phyloP scores from a whole-genome alignment of 306 rosid species.

The Oxytropis ochrocephala region DNA sequence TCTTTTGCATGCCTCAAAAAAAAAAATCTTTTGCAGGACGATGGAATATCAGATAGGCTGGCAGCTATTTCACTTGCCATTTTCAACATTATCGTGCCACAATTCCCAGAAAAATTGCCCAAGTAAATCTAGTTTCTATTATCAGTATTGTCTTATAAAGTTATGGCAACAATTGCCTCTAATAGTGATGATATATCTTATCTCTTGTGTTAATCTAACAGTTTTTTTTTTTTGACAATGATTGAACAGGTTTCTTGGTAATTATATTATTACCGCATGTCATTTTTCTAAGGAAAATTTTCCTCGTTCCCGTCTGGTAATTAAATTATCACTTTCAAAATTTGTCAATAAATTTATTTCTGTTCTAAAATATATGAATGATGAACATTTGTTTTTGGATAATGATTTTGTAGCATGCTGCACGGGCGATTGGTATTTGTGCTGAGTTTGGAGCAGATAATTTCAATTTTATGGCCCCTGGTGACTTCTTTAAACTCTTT shows the following conservation, averaged over 20 bases:
- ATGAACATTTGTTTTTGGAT: not conserved
- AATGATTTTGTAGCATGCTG: conserved; percentile 14
- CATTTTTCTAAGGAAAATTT: not conserved
- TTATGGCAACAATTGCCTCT: not conserved
- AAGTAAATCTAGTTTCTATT: not conserved
- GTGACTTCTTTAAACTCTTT: conserved; percentile 14
- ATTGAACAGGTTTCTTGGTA: conserved; percentile 1
- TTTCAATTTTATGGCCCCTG: not conserved
- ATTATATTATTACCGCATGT: not conserved
- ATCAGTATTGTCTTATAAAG: not conserved
- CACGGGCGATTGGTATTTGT: conserved; percentile 23
- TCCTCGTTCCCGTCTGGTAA: conserved; percentile 2
- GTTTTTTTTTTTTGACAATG: not conserved
- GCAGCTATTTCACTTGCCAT: not conserved
- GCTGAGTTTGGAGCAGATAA: not conserved
- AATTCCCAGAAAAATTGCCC: not conserved
- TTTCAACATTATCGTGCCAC: not conserved
- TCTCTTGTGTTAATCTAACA: not conserved
- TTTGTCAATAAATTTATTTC: not conserved
- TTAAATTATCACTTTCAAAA: not conserved
- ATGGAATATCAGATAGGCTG: not conserved
- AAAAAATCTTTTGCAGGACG: not conserved
- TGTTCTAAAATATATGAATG: not conserved
- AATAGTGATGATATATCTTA: not conserved
- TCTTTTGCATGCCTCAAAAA: too few relatives aligned